Conservation (phyloP, 2,329 filamentous ascomycete genomes). For the Microdochium trichocladiopsis region DNA sequence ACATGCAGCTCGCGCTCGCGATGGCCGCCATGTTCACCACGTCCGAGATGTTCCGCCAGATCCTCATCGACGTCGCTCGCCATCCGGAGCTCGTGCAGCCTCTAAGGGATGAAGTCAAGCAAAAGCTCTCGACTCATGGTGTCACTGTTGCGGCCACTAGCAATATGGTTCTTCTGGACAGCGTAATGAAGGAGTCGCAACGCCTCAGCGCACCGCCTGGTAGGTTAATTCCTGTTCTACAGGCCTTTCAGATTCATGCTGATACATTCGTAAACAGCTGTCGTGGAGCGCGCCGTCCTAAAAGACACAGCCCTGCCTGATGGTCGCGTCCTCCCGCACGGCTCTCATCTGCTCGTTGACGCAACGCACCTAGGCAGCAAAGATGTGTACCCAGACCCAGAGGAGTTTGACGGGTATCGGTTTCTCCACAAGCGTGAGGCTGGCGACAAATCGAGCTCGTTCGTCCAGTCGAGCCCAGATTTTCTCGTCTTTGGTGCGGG, state of each 20-base stretch:
- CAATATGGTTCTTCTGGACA: conserved; percentile 15
- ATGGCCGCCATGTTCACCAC: conserved; percentile 16
- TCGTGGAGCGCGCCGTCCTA: not conserved
- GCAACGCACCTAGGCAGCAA: not conserved
- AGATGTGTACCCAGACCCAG: not conserved
- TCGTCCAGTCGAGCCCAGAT: not conserved
- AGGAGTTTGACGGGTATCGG: not conserved
- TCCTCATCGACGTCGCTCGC: conserved; percentile 10
- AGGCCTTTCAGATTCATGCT: not conserved
- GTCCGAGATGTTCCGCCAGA: conserved; percentile 9
- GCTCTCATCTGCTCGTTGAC: not conserved
- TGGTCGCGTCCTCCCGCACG: not conserved
- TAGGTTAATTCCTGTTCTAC: conserved; percentile 4
- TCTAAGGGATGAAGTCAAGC: conserved; percentile 11
- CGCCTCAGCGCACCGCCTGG: conserved; percentile 9
- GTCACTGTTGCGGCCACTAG: conserved; percentile 8
- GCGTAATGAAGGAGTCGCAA: conserved; percentile 16
- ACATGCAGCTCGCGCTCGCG: conserved; percentile 10
- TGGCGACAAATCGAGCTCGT: not conserved
- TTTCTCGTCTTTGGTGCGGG: not conserved
- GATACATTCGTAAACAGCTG: not conserved
- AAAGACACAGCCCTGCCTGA: not conserved
- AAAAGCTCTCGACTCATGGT: conserved; percentile 8
- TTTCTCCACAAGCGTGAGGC: conserved; percentile 1
- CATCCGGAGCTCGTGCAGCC: conserved; percentile 11